Evolutionary conservation across 2,329 filamentous ascomycete species (phyloP).

Genomic region (Trichoderma pleuroti): DNA sequence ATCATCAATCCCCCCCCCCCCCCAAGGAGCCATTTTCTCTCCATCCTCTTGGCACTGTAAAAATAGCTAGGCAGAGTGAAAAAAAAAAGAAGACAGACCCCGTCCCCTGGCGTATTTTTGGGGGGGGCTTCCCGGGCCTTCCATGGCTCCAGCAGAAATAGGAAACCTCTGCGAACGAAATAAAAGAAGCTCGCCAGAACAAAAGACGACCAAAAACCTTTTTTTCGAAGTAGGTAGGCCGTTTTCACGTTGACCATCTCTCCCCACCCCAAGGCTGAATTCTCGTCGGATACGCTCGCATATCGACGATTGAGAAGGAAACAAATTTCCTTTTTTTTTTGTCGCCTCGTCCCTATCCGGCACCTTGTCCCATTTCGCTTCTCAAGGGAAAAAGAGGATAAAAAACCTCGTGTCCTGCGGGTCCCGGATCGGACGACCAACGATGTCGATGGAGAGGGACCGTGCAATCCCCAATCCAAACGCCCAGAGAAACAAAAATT

Average conservation of each 20-base stretch:
- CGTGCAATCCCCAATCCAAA: neutral
- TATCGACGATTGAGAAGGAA: neutral
- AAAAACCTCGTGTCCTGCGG: neutral
- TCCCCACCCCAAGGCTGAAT: neutral
- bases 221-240: neutral
- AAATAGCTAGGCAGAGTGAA: neutral
- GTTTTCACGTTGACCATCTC: neutral
- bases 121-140: neutral
- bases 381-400: neutral
- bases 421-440: conserved; percentile 2
- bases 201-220: neutral
- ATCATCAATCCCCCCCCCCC: neutral
- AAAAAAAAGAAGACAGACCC: neutral
- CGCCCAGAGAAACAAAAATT: neutral
- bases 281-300: neutral
- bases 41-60: neutral
- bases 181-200: neutral
- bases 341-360: neutral
- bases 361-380: neutral
- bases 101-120: neutral
- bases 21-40: neutral
- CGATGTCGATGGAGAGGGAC: neutral
- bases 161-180: conserved; percentile 10
- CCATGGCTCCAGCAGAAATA: neutral
- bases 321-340: neutral